Percentiles rank a stretch among this genome's conserved stretches.
Conservation (phyloP, 179 eudicot species). For the Sideroxylon spinosum region DNA sequence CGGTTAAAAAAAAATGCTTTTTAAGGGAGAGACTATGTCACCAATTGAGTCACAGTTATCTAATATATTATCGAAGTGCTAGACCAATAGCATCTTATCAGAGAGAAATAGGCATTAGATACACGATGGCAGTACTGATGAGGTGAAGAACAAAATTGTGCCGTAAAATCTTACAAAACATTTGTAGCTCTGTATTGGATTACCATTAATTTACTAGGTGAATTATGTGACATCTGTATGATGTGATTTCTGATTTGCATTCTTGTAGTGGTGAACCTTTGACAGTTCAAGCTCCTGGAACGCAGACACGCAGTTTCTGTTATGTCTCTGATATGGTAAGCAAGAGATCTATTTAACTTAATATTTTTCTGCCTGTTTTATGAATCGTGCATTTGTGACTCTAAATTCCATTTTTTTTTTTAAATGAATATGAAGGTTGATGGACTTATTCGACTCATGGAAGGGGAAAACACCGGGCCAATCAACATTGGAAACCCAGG, state of each 20-base stretch:
- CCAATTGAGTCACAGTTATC: no score
- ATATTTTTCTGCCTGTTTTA: neutral
- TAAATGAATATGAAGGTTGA: constrained; percentile 65
- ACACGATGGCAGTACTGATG: no score
- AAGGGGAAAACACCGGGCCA: constrained; percentile 91
- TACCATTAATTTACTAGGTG: neutral
- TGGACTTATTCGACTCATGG: constrained; percentile 92
- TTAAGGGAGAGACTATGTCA: no score
- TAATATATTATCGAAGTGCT: no score
- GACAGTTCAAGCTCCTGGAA: constrained; percentile 95
- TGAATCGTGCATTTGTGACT: neutral
- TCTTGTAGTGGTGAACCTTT: constrained; percentile 69
- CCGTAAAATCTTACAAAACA: no score
- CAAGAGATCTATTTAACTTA: neutral
- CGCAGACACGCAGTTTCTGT: constrained; percentile 95
- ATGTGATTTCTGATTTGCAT: constrained; percentile 10
- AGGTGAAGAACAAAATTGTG: no score
- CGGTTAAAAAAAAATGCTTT: no score
- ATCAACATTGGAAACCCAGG: constrained; percentile 98
- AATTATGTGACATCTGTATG: neutral
- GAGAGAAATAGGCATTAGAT: no score
- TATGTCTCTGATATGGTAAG: constrained; percentile 93
- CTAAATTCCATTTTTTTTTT: constrained; percentile 1
- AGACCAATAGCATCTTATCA: no score
- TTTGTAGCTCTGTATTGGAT: no score